Base-by-base conservation (phyloP, 1,139 yeast species). In the Candida tropicalis region DNA sequence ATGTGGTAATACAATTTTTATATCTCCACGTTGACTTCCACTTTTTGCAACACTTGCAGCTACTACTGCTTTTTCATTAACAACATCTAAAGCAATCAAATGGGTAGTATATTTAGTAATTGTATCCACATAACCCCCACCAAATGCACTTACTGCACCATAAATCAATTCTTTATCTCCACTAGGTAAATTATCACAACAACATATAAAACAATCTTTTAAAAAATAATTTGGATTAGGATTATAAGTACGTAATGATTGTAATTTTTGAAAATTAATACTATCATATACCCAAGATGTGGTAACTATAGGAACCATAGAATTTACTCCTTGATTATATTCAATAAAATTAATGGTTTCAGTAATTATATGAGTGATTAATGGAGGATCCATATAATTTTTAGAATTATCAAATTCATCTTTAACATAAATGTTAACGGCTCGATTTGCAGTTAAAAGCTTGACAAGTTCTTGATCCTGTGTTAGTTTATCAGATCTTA, bases 101-200 rank as follows among this genome's bases (percentile, higher is more conserved):
- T 91, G 97, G 0, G 97, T 88, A 1, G 95, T 87, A 49, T 76
- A 76, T 42, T 77, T 75, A 8, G 88, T 81, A 27, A 90, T 63
- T n/a, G 75, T 72, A 44, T 83, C 84, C 43, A 81, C 66, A 56
- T 71, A 83, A 39, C 76, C 79, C 1, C 97, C 97, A 0, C 96
- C 97, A 51, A 87, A 73, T 0, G 87, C 84, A 25, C 77, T 62
- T 0, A 86, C 82, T 0, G 84, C 88, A 3, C 81, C 87, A 51
- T 81, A 78, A 15, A 85, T 74, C 10, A 77, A 80, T 45, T 84
- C 91, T 40, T 75, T 73, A 52, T 85, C 93, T 7, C 82, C 82
- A 1, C 60, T 61, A 0, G 84, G 72, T 29, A 86, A 63, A 35
- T 79, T 77, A 12, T 87, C 81, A 1, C 76, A 75, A 16, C 82